phyloP scores from a whole-genome alignment of 768 basidiomycete genomes.

The Gymnopilus junonius region DNA sequence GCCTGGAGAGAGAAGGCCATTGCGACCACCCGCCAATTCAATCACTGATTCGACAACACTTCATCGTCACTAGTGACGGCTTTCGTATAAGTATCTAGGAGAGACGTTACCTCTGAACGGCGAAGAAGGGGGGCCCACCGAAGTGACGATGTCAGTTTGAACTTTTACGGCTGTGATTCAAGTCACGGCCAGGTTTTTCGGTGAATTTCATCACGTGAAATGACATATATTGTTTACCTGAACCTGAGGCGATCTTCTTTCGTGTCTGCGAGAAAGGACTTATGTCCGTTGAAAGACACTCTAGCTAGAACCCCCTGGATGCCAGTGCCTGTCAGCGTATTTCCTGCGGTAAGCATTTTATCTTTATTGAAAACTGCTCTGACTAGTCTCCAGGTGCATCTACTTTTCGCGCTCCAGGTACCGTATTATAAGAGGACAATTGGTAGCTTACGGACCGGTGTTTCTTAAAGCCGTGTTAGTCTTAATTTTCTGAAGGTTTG shows the following conservation, averaged over 20 bases:
- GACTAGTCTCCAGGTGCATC: background rate
- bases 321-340: background rate
- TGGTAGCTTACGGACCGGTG: background rate
- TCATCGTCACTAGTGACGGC: background rate
- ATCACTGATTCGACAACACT: background rate
- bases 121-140: no score
- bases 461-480: background rate
- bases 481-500: no score
- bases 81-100: background rate
- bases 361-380: no score
- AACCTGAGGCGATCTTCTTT: background rate
- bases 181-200: no score
- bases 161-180: no score
- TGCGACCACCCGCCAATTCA: no score
- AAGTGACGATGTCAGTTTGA: no score
- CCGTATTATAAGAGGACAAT: background rate
- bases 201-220: background rate
- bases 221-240: background rate
- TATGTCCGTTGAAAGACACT: background rate
- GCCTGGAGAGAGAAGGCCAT: conserved; percentile 4
- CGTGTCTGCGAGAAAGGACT: background rate
- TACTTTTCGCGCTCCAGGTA: background rate
- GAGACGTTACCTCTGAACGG: no score
- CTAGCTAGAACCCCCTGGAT: background rate
- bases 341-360: background rate